Conservation (phyloP, 306 rosid species). For the Sicyos baderoa region DNA sequence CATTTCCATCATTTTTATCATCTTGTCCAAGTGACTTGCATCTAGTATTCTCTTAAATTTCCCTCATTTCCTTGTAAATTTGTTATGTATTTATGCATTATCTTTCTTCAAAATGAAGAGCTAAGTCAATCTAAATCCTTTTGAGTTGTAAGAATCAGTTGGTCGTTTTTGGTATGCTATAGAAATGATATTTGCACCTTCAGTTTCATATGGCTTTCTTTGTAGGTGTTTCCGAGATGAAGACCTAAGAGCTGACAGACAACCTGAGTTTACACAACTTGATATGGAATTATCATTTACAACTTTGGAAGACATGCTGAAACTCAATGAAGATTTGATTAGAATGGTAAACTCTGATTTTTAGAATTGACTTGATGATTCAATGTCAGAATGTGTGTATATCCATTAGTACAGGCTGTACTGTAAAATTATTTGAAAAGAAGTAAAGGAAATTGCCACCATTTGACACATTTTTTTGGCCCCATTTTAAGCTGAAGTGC, state of each 20-base stretch:
- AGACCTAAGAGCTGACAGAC: slow-evolving; percentile 93
- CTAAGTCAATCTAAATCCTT: neutral
- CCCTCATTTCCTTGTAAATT: neutral
- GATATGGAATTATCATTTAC: slow-evolving; percentile 96
- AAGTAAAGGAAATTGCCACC: neutral
- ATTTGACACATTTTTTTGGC: neutral
- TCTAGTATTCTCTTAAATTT: neutral
- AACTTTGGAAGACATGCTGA: slow-evolving; percentile 80
- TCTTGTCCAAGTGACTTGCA: neutral
- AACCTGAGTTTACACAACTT: slow-evolving; percentile 94
- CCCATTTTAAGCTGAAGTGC: neutral
- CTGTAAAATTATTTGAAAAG: neutral
- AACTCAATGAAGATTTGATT: slow-evolving; percentile 82
- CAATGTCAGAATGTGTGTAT: neutral
- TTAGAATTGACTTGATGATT: slow-evolving; percentile 2
- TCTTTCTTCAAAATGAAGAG: neutral
- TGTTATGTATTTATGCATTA: neutral
- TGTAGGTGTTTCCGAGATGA: slow-evolving; percentile 93
- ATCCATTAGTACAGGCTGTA: neutral
- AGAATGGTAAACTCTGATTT: slow-evolving; percentile 52
- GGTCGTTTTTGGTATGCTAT: neutral
- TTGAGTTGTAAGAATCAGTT: neutral
- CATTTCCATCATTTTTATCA: neutral
- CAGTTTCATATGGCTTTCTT: slow-evolving; percentile 13
- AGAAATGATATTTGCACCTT: neutral